Percentiles rank a stretch among this genome's conserved stretches.
Evolutionary conservation across 2,329 filamentous ascomycete species (phyloP).

Genomic region (Fusarium annulatum): DNA sequence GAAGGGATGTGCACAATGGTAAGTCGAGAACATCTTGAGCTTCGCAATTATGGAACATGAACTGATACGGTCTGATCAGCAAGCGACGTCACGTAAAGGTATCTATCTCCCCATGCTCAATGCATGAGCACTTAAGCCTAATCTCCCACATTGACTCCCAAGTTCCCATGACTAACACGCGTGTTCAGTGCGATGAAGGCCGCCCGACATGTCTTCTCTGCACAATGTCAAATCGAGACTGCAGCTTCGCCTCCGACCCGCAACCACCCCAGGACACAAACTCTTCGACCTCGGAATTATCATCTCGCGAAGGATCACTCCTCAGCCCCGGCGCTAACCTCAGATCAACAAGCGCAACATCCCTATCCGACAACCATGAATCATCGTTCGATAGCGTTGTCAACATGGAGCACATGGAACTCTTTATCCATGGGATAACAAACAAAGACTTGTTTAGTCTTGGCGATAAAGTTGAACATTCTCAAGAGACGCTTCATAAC

Average conservation of each 20-base stretch:
- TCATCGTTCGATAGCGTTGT: neutral
- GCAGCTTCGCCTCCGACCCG: constrained; percentile 11
- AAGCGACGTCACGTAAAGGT: constrained; percentile 37
- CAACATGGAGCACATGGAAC: constrained; percentile 26
- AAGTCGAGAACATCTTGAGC: neutral
- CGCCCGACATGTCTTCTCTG: constrained; percentile 29
- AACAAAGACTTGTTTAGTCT: constrained; percentile 8
- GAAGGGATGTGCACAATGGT: constrained; percentile 33
- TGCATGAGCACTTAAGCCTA: rapidly evolving
- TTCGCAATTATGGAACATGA: rapidly evolving
- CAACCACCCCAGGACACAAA: neutral
- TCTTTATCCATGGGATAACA: neutral
- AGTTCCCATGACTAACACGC: constrained; percentile 9
- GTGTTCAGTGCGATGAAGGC: constrained; percentile 34
- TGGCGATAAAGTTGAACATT: neutral
- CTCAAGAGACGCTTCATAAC: neutral
- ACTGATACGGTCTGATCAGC: neutral
- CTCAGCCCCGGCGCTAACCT: neutral
- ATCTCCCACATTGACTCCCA: rapidly evolving
- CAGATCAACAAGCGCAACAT: neutral
- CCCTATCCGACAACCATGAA: neutral
- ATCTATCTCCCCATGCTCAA: rapidly evolving
- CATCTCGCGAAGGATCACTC: neutral
- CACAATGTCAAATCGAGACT: constrained; percentile 3
- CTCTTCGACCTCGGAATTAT: rapidly evolving